Evolutionary conservation across 495 filamentous ascomycete genomes (phyloP).

Genomic region (Darksidea phi): DNA sequence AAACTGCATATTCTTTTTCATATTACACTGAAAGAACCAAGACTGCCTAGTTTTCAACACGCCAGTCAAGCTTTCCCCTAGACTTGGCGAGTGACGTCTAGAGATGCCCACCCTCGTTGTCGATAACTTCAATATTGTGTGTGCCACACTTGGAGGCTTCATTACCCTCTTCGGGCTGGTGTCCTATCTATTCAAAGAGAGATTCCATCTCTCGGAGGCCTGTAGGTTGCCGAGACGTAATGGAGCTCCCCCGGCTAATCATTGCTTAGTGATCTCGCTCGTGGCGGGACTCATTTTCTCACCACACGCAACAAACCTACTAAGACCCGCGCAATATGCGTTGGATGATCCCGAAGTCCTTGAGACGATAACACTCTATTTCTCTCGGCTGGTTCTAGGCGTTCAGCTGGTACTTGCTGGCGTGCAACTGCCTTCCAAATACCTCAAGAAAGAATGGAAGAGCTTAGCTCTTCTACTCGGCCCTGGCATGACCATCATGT

Average conservation of each 20-base stretch:
- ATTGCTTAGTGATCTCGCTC: slow-evolving; percentile 71
- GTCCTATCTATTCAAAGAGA: slow-evolving; percentile 85
- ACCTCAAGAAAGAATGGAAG: slow-evolving; percentile 78
- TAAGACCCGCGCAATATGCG: slow-evolving; percentile 75
- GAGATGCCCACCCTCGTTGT: slow-evolving; percentile 74
- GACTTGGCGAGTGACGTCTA: neutral
- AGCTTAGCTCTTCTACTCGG: slow-evolving; percentile 73
- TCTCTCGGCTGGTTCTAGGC: slow-evolving; percentile 83
- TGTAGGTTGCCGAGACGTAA: slow-evolving; percentile 53
- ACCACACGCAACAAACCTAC: slow-evolving; percentile 72
- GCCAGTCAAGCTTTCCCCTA: neutral
- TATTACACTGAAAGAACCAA: no score
- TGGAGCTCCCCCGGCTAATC: neutral
- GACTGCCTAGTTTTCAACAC: no score
- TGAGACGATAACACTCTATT: slow-evolving; percentile 70
- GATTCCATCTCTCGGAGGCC: slow-evolving; percentile 88
- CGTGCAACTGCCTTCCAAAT: slow-evolving; percentile 85
- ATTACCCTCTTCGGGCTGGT: slow-evolving; percentile 85
- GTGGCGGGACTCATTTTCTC: slow-evolving; percentile 76
- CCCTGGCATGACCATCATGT: slow-evolving; percentile 86
- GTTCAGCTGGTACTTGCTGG: slow-evolving; percentile 89
- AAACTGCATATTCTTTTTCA: no score
- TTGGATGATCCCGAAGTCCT: slow-evolving; percentile 59
- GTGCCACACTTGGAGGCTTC: slow-evolving; percentile 80
- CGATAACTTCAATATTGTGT: slow-evolving; percentile 87